These are phyloP conservation scores for Euryodendron excelsum DNA, from an alignment of 148 eudicot species.

Conservation along the genomic window DNA sequence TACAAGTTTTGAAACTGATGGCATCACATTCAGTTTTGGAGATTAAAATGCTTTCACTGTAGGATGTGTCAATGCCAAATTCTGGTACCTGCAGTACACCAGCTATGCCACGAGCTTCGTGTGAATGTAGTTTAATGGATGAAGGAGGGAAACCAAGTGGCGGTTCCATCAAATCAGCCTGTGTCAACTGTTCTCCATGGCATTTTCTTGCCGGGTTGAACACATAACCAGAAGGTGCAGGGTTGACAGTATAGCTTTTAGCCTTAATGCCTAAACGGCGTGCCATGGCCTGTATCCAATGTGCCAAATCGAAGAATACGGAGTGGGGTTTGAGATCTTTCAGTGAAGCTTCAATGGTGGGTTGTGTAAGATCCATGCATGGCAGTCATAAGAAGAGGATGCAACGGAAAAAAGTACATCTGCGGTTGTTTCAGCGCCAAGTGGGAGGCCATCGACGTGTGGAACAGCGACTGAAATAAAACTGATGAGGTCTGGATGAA, in stretches of 20 bases:
- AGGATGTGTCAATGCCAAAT: not conserved
- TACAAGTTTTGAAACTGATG: constrained; percentile 26
- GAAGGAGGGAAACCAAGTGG: not conserved
- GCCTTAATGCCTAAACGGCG: constrained; percentile 7
- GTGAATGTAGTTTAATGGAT: not conserved
- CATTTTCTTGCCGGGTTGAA: not conserved
- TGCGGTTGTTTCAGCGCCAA: constrained; percentile 13
- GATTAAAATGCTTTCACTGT: not conserved
- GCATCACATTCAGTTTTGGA: constrained; percentile 18
- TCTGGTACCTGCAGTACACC: not conserved
- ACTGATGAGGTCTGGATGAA: constrained; percentile 19
- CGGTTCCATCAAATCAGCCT: not conserved
- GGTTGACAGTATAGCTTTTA: too few relatives aligned
- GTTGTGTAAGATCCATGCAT: constrained; percentile 26
- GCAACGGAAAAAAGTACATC: constrained; percentile 6
- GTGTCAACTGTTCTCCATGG: not conserved
- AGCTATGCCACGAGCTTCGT: not conserved
- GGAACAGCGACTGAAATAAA: constrained; percentile 22
- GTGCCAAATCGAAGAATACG: constrained; percentile 24
- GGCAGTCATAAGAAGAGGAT: constrained; percentile 13
- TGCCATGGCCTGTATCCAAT: constrained; percentile 19
- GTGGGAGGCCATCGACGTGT: constrained; percentile 19
- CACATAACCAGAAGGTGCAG: not conserved
- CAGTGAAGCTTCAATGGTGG: constrained; percentile 1
- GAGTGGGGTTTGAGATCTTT: constrained; percentile 14